phyloP scores from a whole-genome alignment of 306 rosid genomes.

The Oemleria cerasiformis region DNA sequence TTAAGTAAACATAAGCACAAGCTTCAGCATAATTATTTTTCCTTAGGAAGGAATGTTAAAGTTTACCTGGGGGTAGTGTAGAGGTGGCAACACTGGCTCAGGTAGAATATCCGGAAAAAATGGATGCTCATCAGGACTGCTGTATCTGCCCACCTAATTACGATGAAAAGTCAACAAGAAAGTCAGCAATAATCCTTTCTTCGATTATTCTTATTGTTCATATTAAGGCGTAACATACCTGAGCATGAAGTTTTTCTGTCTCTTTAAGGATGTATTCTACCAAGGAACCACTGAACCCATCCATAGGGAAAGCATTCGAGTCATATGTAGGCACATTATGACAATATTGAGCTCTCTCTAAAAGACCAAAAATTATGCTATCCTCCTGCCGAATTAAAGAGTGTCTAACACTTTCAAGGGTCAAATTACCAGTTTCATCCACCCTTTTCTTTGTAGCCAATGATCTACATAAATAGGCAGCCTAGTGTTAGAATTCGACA shows the following conservation, averaged over 20 bases:
- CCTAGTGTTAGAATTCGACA: constrained; percentile 13
- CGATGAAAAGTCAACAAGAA: constrained; percentile 25
- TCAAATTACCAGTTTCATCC: constrained; percentile 70
- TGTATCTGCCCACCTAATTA: constrained; percentile 78
- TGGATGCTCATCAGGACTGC: constrained; percentile 95
- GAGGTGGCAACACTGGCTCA: constrained; percentile 70
- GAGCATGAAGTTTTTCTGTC: constrained; percentile 89
- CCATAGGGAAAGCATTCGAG: constrained; percentile 60
- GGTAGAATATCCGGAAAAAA: constrained; percentile 75
- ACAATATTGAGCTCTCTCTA: constrained; percentile 77
- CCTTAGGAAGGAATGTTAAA: constrained; percentile 7
- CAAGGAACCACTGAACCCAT: constrained; percentile 74
- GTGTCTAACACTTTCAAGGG: constrained; percentile 69
- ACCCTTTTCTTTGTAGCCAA: constrained; percentile 53
- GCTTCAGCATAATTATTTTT: neutral
- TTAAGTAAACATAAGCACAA: neutral
- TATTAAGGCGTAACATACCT: constrained; percentile 40
- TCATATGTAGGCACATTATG: constrained; percentile 72
- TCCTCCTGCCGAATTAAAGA: constrained; percentile 84
- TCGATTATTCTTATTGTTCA: constrained; percentile 10
- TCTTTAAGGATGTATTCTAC: constrained; percentile 73
- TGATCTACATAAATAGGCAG: constrained; percentile 44
- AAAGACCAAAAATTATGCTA: constrained; percentile 77
- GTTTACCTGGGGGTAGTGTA: constrained; percentile 79
- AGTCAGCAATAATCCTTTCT: constrained; percentile 5